Evolutionary conservation across 805 yeast species (phyloP), one percentile per base, ranked within the genome.

Genomic region (Starmerella sirachaensis): DNA sequence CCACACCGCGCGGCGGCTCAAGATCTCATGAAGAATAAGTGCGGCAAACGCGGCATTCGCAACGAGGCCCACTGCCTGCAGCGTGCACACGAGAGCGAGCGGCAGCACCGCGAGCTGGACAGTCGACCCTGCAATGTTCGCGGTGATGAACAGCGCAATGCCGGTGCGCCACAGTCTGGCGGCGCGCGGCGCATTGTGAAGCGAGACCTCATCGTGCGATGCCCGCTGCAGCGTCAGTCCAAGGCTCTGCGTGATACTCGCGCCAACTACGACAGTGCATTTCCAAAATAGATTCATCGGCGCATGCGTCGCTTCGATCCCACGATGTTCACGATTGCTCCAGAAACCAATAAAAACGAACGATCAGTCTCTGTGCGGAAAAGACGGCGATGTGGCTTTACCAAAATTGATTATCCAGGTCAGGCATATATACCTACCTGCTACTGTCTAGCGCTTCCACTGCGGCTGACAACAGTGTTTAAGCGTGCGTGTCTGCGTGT

Each of bases 101-200:
- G 95, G 95, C 29, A 84, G 62, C 2, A 94, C 78, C 1, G 91
- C 72, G 26, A 85, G 74, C 59, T 85, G 95, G 19, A 84, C 78
- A 14, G 79, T 64, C 2, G 91, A 78, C 2, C 95, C 95, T 28
- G 83, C 61, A 1, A 85, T 60, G 49, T 84, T 85, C 27, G 93
- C 74, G 4, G 70, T 52, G 18, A 85, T 66, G 54, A 85, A 84
- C 30, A 85, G 57, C 4, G 66, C 45, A 39, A 85, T 72, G 1
- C 95, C 95, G 19, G 70, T 42, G 29, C 81, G 66, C 94, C 94
- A 84, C 45, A 80, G 33, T 18, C 29, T 10, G 31, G 38, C 30
- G 7, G 41, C 21, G 25, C 32, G 28, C 18, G 19, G n/a, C n/a
- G n/a, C 23, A 11, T 18, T 24, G 9, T 23, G 29, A 3, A 39